A percentile compares a stretch with the other conserved stretches of the same genome.
Evolutionary conservation across 2,329 filamentous ascomycete genomes (phyloP).

Genomic region (Paecilomyces sp.): DNA sequence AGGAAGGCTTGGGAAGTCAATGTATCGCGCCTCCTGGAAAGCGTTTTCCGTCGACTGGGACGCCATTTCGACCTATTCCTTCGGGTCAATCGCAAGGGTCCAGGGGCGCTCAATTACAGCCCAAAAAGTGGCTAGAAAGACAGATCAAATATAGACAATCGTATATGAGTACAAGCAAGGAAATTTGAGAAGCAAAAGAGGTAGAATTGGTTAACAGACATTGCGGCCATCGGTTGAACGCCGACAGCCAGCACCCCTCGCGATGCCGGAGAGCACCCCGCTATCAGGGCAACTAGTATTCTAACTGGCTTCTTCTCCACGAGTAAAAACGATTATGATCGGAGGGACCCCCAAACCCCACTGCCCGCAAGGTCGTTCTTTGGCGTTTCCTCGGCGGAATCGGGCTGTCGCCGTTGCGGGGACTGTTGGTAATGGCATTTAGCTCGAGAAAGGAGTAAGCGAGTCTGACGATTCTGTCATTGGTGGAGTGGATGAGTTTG

Average conservation of each 20-base stretch:
- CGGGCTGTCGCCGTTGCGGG: slow-evolving; percentile 1
- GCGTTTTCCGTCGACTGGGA: slow-evolving; percentile 15
- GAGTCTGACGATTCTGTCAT: not conserved
- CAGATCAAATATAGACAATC: not conserved
- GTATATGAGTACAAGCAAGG: not conserved
- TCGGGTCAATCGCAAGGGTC: not conserved
- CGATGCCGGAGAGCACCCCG: not conserved
- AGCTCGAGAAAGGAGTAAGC: not conserved
- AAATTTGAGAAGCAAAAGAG: not conserved
- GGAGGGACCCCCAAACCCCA: not conserved
- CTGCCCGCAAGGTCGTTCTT: not conserved
- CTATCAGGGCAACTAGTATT: not conserved
- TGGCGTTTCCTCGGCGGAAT: not conserved
- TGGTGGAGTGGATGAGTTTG: not conserved
- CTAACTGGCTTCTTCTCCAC: not conserved
- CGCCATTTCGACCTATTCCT: slow-evolving; percentile 13
- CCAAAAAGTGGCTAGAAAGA: not conserved
- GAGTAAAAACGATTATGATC: not conserved
- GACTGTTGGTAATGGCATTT: not conserved
- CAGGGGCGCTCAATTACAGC: not conserved
- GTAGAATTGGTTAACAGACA: not conserved
- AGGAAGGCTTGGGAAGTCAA: slow-evolving; percentile 51
- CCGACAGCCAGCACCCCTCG: not conserved
- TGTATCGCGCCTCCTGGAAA: slow-evolving; percentile 44
- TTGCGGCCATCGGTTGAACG: not conserved